Percentiles rank a stretch among this genome's conserved stretches.
phyloP scores from a whole-genome alignment of 768 basidiomycete genomes.

The Phaeotremella skinneri region DNA sequence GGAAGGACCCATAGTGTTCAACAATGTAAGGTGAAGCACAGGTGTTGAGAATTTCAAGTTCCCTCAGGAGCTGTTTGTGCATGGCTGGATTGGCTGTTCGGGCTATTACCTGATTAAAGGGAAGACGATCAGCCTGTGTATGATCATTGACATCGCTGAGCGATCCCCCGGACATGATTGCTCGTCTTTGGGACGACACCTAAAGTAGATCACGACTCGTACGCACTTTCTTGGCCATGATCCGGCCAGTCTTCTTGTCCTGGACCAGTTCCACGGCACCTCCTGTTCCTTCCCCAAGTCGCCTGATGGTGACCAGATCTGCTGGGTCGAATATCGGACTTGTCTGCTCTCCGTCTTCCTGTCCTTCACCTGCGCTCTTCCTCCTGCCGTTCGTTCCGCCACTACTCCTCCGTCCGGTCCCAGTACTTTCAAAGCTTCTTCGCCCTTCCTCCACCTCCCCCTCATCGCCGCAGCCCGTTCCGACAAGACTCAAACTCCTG shows the following conservation, averaged over 20 bases:
- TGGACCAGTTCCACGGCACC: slow-evolving; percentile 50
- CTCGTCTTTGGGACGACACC: too few species aligned
- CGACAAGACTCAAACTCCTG: slow-evolving; percentile 12
- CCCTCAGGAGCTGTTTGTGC: slow-evolving; percentile 52
- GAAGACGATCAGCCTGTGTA: not conserved
- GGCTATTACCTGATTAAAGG: slow-evolving; percentile 45
- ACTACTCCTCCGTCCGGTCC: not conserved
- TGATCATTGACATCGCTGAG: not conserved
- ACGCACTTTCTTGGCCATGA: slow-evolving; percentile 53
- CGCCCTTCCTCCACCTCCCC: slow-evolving; percentile 22
- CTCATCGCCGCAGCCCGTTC: not conserved
- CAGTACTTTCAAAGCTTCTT: slow-evolving; percentile 15
- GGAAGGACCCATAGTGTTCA: slow-evolving; percentile 52
- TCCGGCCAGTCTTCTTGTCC: slow-evolving; percentile 39
- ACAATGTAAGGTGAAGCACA: slow-evolving; percentile 52
- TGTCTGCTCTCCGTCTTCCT: slow-evolving; percentile 14
- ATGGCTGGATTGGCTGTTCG: slow-evolving; percentile 51
- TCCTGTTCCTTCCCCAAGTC: slow-evolving; percentile 52
- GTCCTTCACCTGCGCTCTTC: slow-evolving; percentile 6
- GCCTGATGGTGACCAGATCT: slow-evolving; percentile 37
- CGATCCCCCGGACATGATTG: too few species aligned
- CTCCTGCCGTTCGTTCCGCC: slow-evolving; percentile 8
- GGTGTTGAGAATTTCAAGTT: slow-evolving; percentile 50
- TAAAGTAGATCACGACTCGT: too few species aligned
- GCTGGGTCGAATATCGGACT: slow-evolving; percentile 34